Percentiles rank a stretch among this genome's conserved stretches.
Evolutionary conservation across 306 rosid genomes (phyloP).

Genomic region (Acacia crassicarpa): DNA sequence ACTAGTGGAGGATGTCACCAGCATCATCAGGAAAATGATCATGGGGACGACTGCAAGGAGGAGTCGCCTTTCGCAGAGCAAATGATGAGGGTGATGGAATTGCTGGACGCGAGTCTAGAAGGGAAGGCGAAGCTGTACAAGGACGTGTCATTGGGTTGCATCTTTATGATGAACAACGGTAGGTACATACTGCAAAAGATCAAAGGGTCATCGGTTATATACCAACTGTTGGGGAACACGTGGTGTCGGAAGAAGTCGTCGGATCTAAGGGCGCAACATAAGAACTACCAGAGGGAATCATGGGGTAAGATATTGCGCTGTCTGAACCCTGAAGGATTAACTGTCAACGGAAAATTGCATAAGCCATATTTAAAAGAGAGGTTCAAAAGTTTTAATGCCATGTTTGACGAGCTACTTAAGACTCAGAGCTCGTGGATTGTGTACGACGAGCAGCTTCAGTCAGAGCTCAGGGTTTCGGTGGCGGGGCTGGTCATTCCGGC

Average conservation of each 20-base stretch:
- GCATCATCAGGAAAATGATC: not conserved
- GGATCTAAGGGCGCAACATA: constrained; percentile 64
- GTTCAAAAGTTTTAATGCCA: constrained; percentile 67
- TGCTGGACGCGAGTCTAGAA: constrained; percentile 61
- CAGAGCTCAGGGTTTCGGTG: constrained; percentile 82
- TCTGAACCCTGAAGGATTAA: constrained; percentile 62
- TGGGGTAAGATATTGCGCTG: constrained; percentile 64
- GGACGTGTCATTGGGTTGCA: constrained; percentile 58
- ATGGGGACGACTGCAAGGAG: not conserved
- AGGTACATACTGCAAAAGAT: constrained; percentile 81
- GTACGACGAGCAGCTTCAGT: constrained; percentile 81
- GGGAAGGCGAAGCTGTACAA: constrained; percentile 65
- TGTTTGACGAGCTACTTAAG: constrained; percentile 81
- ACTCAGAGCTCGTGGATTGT: constrained; percentile 88
- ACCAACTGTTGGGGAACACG: constrained; percentile 63
- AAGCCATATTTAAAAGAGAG: constrained; percentile 77
- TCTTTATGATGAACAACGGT: constrained; percentile 92
- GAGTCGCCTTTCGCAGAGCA: constrained; percentile 55
- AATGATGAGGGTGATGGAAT: constrained; percentile 58
- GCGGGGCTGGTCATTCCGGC: constrained; percentile 84
- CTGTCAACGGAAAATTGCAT: constrained; percentile 57
- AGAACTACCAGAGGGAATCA: constrained; percentile 75
- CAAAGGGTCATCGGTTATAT: constrained; percentile 62
- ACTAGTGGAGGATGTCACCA: constrained; percentile 33
- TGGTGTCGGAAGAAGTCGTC: constrained; percentile 78